A percentile compares a stretch with the other conserved stretches of the same genome.
These are phyloP conservation scores for Solanum chacoense DNA, from an alignment of 305 asterid species.

Conservation along the genomic window DNA sequence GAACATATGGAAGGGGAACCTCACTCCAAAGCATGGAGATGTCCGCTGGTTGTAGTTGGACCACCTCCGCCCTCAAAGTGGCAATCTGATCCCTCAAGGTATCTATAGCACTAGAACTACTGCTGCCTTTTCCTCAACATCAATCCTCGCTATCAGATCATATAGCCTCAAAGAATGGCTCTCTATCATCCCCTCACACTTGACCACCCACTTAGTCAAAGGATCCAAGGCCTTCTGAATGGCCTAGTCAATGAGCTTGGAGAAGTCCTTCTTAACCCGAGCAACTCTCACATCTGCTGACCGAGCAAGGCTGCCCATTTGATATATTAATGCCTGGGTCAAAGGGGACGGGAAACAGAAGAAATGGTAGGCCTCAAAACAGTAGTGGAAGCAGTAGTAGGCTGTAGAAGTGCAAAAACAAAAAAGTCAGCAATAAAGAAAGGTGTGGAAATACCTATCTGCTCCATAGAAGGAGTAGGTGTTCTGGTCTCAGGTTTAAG, in stretches of 20 bases:
- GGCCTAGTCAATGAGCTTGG: neutral
- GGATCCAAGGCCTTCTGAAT: neutral
- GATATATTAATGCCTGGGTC: neutral
- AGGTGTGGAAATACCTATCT: too few species aligned
- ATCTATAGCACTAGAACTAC: neutral
- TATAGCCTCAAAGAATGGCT: fast-evolving
- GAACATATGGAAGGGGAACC: neutral
- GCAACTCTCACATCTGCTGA: neutral
- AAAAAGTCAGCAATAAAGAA: too few species aligned
- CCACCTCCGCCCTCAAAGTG: neutral
- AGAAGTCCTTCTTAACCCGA: neutral
- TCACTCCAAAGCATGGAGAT: neutral
- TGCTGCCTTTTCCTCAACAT: neutral
- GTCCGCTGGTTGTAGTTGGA: neutral
- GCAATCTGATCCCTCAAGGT: neutral
- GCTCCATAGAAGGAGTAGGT: too few species aligned
- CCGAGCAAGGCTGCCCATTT: neutral
- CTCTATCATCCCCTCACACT: neutral
- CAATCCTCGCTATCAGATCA: neutral
- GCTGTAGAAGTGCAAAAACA: too few species aligned
- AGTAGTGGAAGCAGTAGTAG: neutral
- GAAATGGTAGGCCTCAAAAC: neutral
- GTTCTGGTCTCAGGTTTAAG: too few species aligned
- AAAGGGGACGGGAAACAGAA: neutral
- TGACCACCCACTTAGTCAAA: neutral